Evolutionary conservation across 345 rosid species (phyloP), one percentile per base, ranked within the genome.

Genomic region (Dipteronia dyeriana): DNA sequence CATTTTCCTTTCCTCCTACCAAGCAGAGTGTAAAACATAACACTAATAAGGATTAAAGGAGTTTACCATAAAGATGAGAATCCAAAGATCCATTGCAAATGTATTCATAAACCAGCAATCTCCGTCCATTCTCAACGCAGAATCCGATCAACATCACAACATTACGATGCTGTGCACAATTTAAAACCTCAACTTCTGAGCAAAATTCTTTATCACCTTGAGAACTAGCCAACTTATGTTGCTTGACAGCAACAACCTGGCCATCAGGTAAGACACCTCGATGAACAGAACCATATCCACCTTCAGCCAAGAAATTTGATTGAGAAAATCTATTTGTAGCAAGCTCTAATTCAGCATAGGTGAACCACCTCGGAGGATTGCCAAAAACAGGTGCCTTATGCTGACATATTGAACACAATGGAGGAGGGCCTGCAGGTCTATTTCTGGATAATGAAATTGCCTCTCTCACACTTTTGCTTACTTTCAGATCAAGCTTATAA

Each of bases 151-250:
- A 86, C 90, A 90, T 91, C 11, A 96, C 99, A 75, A 94, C 98
- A 82, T 96, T 96, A 8, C 99, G 93, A 82, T 94, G 99, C 79
- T 96, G 99, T 25, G 99, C 99, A 78, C 99, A 94, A 79, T 97
- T 96, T 74, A 96, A 86, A 65, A 96, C 99, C 83, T 96, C 98
- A 68, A 96, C 99, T 82, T 96, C 99, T 17, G 99, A 90, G 84
- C 99, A 96, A 87, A 96, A 96, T 68, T 96, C 99, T 38, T 79
- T 66, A 79, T 96, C 98, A 74, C 99, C 99, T 84, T 96, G 98
- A 29, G 98, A 91, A 77, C 99, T 96, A 73, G 99, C 98, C 84
- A 89, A 78, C 80, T 92, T 96, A 84, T 92, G 93, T 71, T 94
- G 99, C 86, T 96, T 96, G 26, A 96, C 99, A 10, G 99, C 99